These are phyloP conservation scores for Emergomyces africanus DNA, from an alignment of 2,329 filamentous ascomycete species.

Conservation along the genomic window DNA sequence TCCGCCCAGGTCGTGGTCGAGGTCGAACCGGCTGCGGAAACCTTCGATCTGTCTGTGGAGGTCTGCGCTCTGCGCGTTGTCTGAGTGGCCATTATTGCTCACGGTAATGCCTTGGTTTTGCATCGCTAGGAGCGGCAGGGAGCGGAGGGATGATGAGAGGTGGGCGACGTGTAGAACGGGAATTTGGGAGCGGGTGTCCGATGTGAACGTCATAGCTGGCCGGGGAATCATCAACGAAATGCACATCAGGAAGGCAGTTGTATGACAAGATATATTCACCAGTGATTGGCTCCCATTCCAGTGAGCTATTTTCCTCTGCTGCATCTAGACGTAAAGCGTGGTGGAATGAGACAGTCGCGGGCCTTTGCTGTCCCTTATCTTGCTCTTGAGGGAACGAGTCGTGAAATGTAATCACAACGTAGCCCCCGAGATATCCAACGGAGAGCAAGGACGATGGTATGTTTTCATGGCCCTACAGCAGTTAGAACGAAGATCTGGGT, in stretches of 20 bases:
- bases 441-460: slow-evolving; percentile 14
- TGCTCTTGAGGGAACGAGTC: not conserved
- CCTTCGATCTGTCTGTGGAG: slow-evolving; percentile 22
- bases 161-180: not conserved
- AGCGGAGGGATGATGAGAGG: not conserved
- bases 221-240: not conserved
- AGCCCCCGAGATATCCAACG: slow-evolving; percentile 15
- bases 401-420: slow-evolving; percentile 13
- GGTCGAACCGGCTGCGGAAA: slow-evolving; percentile 34
- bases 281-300: slow-evolving; percentile 21
- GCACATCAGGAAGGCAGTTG: too few species aligned
- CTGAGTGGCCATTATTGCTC: not conserved
- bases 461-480: slow-evolving; percentile 12
- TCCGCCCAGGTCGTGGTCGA: slow-evolving; percentile 38
- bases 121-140: not conserved
- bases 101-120: not conserved
- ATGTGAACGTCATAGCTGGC: not conserved
- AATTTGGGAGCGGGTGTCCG: not conserved
- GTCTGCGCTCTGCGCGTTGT: slow-evolving; percentile 6
- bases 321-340: not conserved
- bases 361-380: not conserved
- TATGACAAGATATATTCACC: slow-evolving; percentile 13
- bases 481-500: not conserved
- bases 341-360: not conserved
- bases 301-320: not conserved